Evolutionary conservation across 1,139 yeast genomes (phyloP).

Genomic region (Yamadazyma songkhlaensis): DNA sequence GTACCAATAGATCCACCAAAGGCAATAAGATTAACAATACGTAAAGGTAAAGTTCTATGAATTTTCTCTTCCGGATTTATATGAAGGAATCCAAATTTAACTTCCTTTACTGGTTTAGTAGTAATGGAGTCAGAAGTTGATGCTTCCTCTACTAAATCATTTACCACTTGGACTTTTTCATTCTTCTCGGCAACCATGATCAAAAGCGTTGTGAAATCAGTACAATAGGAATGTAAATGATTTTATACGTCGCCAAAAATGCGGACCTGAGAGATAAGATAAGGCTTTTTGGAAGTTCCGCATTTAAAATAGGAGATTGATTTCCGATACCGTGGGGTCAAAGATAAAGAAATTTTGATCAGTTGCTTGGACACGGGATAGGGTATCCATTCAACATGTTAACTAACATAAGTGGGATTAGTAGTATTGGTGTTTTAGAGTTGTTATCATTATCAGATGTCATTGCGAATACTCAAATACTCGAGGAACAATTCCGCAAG

Average conservation of each 20-base stretch:
- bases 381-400: no score
- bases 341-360: slow-evolving; percentile 73
- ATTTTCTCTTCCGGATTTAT: slow-evolving; percentile 6
- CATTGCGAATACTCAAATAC: no score
- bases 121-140: slow-evolving; percentile 1
- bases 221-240: not conserved
- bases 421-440: no score
- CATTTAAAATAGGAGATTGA: no score
- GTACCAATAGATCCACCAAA: slow-evolving; percentile 30
- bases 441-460: no score
- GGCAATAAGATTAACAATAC: slow-evolving; percentile 15
- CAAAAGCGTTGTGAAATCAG: no score
- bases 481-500: slow-evolving; percentile 37
- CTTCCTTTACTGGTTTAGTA: no score
- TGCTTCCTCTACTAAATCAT: slow-evolving; percentile 1
- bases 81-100: slow-evolving; percentile 4
- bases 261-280: slow-evolving; percentile 32
- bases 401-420: no score
- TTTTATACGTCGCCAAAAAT: not conserved
- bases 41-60: slow-evolving; percentile 3
- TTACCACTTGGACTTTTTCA: slow-evolving; percentile 3
- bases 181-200: not conserved
- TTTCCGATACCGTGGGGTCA: slow-evolving; percentile 37
- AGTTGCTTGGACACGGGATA: no score
- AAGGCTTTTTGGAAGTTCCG: slow-evolving; percentile 19